Evolutionary conservation across 352 stramenopile species (phyloP), one percentile per base, ranked within the genome.

Genomic region (Phytopythium chamaehyphon): DNA sequence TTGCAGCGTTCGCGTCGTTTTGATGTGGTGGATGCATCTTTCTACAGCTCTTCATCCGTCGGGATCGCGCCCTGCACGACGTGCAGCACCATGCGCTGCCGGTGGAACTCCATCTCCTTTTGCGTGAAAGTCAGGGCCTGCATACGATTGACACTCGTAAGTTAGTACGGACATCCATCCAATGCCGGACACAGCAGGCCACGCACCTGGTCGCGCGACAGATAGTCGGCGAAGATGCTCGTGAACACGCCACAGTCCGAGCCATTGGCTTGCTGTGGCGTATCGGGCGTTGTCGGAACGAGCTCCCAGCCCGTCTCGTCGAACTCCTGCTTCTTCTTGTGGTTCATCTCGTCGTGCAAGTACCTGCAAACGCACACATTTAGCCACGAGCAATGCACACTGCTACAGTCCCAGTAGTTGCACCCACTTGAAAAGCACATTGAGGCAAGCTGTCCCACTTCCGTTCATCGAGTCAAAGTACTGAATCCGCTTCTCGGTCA

Each of bases 401-500:
- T 18, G 3, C 38, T 15, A 9, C 18, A 26, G n/a, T 7, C 9
- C 8, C 14, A 19, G 37, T 11, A 44, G 10, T 28, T 40, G 19
- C 23, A 36, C 54, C 5, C 58, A 88, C 81, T 61, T 70, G 18
- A 89, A 48, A 3, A 95, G 54, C 8, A 90, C 66, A 40, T 92
- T 73, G 12, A 95, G 66, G 50, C 82, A 93, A n/a, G 62, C 57
- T 14, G 66, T 51, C n/a, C 84, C 84, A 9, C 66, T 73, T 22
- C 84, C 84, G 18, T 69, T 71, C 84, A 95, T 95, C 18, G 82
- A 93, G 57, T 95, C 84, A 43, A 71, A 95, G 65, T 95, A 95
- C 53, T 95, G 84, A 49, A 95, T 95, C n/a, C 77, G 76, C 58
- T 93, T 95, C 49, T 93, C 84, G 1, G 73, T 73, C 80, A 95